A percentile compares a stretch with the other conserved stretches of the same genome.
These are phyloP conservation scores for Botrytis aclada DNA, from an alignment of 2,329 filamentous ascomycete species.

Conservation along the genomic window DNA sequence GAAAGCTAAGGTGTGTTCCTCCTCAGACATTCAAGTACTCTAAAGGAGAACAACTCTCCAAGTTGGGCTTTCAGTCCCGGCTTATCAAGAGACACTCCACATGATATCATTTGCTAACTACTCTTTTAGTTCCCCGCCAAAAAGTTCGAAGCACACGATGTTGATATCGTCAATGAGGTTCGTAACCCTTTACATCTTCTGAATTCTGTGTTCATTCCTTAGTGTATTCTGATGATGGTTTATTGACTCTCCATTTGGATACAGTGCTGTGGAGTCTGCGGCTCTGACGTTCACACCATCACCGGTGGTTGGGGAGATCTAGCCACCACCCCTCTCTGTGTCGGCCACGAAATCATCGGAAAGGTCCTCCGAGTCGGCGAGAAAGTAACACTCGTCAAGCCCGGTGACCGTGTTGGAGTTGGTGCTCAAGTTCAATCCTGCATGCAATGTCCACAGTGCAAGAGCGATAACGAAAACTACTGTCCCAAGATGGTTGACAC, in stretches of 20 bases:
- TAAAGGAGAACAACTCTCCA: too few relatives aligned
- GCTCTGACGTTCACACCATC: slow-evolving; percentile 36
- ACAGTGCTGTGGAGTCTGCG: slow-evolving; percentile 46
- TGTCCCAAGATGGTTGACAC: slow-evolving; percentile 32
- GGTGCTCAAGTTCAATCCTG: slow-evolving; percentile 51
- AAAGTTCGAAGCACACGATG: slow-evolving; percentile 79
- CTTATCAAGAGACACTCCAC: background rate
- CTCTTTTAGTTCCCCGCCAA: slow-evolving; percentile 45
- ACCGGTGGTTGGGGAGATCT: slow-evolving; percentile 30
- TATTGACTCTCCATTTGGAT: background rate
- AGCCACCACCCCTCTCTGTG: slow-evolving; percentile 31
- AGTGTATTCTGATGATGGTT: background rate
- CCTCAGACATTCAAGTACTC: background rate
- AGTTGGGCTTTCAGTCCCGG: too few relatives aligned
- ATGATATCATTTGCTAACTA: background rate
- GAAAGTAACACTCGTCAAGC: slow-evolving; percentile 55
- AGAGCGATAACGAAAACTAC: slow-evolving; percentile 30
- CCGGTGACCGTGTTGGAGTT: slow-evolving; percentile 51
- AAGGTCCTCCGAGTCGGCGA: slow-evolving; percentile 51
- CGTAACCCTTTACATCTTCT: background rate
- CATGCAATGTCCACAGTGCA: slow-evolving; percentile 51
- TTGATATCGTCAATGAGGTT: slow-evolving; percentile 77
- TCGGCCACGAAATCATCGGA: slow-evolving; percentile 51
- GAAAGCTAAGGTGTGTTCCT: slow-evolving; percentile 27
- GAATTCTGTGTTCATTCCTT: too few relatives aligned